Percentiles rank a stretch among this genome's conserved stretches.
These are phyloP conservation scores for Lepidium aucheri DNA, from an alignment of 345 rosid genomes.

Conservation along the genomic window DNA sequence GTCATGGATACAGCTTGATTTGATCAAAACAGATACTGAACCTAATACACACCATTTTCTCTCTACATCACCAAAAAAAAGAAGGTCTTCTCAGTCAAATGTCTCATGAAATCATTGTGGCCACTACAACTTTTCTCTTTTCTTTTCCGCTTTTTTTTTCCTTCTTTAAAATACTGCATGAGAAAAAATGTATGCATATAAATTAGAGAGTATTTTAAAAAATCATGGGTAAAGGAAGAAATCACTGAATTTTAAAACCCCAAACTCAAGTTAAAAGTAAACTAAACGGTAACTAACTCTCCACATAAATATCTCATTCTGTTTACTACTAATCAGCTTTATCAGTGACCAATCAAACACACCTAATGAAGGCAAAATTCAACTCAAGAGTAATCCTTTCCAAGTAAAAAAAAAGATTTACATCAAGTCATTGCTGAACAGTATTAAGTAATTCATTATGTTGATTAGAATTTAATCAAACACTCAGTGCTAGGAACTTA, in stretches of 20 bases:
- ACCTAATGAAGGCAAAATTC: background rate
- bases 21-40: background rate
- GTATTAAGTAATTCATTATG: background rate
- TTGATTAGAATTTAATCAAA: background rate
- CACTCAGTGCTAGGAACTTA: conserved; percentile 1
- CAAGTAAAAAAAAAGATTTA: background rate
- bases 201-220: too few species aligned
- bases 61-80: background rate
- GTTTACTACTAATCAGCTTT: conserved; percentile 4
- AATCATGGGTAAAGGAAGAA: background rate
- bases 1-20: background rate
- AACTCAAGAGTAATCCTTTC: conserved; percentile 6
- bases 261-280: background rate
- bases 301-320: background rate
- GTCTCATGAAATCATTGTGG: background rate
- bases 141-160: background rate
- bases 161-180: background rate
- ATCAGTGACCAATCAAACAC: background rate
- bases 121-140: conserved; percentile 8
- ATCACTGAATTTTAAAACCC: background rate
- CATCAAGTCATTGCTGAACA: background rate
- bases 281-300: background rate
- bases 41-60: background rate
- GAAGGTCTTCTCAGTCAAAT: background rate
- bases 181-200: background rate